Conservation (phyloP, 768 basidiomycete genomes). For the Boletus coccyginus region DNA sequence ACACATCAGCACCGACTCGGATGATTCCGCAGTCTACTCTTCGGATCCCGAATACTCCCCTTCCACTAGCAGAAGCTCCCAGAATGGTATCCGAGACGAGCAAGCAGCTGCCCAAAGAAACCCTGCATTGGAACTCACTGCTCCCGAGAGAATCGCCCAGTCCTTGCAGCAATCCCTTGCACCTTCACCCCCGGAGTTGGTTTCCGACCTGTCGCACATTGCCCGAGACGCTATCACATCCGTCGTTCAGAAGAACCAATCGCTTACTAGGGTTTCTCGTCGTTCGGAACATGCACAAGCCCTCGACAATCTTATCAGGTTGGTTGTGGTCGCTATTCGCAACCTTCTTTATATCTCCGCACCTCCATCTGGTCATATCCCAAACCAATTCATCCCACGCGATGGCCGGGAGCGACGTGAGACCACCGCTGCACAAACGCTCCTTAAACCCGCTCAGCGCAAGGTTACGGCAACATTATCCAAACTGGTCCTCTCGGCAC, state of each 20-base stretch:
- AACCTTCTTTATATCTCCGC: slow-evolving; percentile 72
- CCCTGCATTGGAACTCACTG: slow-evolving; percentile 48
- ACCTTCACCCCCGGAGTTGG: slow-evolving; percentile 54
- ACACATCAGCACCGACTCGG: slow-evolving; percentile 63
- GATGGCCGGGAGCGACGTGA: slow-evolving; percentile 45
- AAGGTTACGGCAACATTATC: slow-evolving; percentile 89
- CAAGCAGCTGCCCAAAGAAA: slow-evolving; percentile 14
- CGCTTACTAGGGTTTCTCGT: slow-evolving; percentile 41
- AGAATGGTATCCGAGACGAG: slow-evolving; percentile 24
- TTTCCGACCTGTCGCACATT: slow-evolving; percentile 59
- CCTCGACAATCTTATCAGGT: slow-evolving; percentile 62
- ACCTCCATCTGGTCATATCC: slow-evolving; percentile 58
- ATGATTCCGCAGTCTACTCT: slow-evolving; percentile 61
- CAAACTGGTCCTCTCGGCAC: slow-evolving; percentile 85
- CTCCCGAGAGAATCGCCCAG: slow-evolving; percentile 66
- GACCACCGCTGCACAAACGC: slow-evolving; percentile 46
- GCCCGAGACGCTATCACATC: slow-evolving; percentile 59
- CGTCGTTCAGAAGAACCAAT: slow-evolving; percentile 57
- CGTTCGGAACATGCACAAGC: slow-evolving; percentile 52
- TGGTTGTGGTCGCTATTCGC: slow-evolving; percentile 69
- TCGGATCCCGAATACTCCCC: slow-evolving; percentile 33
- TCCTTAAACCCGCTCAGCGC: slow-evolving; percentile 76
- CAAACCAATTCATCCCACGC: slow-evolving; percentile 50
- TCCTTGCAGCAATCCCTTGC: slow-evolving; percentile 58
- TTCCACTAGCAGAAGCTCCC: slow-evolving; percentile 31